Evolutionary conservation across 148 eudicot species (phyloP).

Genomic region (Rhododendron williamsianum): DNA sequence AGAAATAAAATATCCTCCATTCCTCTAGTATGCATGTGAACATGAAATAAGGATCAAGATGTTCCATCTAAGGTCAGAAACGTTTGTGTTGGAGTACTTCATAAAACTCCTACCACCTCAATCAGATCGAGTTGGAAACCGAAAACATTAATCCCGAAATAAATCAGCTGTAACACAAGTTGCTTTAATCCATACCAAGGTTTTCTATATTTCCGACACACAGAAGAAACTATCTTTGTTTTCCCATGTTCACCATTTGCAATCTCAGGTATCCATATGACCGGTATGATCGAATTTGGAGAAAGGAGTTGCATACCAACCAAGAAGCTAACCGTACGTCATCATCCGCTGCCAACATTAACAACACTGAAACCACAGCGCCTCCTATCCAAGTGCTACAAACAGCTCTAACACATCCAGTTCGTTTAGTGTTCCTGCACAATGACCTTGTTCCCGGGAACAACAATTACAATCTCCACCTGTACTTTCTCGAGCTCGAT

Average conservation of each 20-base stretch:
- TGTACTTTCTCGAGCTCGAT: conserved; percentile 37
- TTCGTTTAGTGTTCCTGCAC: conserved; percentile 27
- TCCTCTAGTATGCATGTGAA: not conserved
- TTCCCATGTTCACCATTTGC: not conserved
- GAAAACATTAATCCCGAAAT: not conserved
- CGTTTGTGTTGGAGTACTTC: not conserved
- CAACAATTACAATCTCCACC: conserved; percentile 20
- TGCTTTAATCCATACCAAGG: not conserved
- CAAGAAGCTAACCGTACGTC: not conserved
- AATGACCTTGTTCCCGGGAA: conserved; percentile 17
- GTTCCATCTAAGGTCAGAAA: not conserved
- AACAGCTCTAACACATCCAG: conserved; percentile 35
- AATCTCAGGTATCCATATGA: conserved; percentile 31
- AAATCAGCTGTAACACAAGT: not conserved
- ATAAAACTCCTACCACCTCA: not conserved
- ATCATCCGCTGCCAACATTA: not conserved
- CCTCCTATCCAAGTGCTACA: conserved; percentile 33
- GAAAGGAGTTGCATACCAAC: conserved; percentile 12
- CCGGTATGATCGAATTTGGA: conserved; percentile 38
- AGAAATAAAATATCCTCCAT: not conserved
- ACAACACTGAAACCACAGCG: not conserved
- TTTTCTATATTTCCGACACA: not conserved
- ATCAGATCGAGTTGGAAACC: not conserved
- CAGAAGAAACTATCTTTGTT: not conserved
- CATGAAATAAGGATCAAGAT: not conserved